Percentiles rank a stretch among this genome's conserved stretches.
Conservation (phyloP, 2,329 filamentous ascomycete genomes). For the Colletotrichum scovillei region DNA sequence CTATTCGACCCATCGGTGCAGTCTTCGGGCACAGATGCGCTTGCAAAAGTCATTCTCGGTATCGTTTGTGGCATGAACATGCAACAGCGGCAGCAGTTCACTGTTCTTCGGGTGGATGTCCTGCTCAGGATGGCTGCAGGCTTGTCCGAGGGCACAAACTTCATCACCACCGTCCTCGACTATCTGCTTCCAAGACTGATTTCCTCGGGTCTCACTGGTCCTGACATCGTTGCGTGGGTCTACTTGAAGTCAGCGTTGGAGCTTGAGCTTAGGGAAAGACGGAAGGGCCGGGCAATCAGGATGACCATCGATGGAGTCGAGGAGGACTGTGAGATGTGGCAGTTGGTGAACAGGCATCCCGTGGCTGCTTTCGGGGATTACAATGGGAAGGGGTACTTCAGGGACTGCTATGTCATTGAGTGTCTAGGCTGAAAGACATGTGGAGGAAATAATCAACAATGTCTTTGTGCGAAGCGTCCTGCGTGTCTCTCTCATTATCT, state of each 20-base stretch:
- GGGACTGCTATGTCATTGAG: slow-evolving; percentile 11
- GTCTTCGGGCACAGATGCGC: slow-evolving; percentile 5
- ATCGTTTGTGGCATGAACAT: slow-evolving; percentile 25
- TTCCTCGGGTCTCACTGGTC: slow-evolving; percentile 1
- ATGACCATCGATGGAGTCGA: slow-evolving; percentile 6
- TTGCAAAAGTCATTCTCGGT: slow-evolving; percentile 12
- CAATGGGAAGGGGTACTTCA: slow-evolving; percentile 18
- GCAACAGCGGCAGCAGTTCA: slow-evolving; percentile 14
- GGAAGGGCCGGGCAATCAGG: slow-evolving; percentile 6
- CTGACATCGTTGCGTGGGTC: slow-evolving; percentile 8
- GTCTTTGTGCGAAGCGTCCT: too few species aligned
- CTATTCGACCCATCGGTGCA: slow-evolving; percentile 5
- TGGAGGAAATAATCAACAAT: too few species aligned
- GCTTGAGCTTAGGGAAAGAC: slow-evolving; percentile 4
- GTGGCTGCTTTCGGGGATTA: slow-evolving; percentile 23
- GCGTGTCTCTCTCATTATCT: not conserved
- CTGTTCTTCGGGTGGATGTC: slow-evolving; percentile 12
- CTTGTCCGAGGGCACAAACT: slow-evolving; percentile 15
- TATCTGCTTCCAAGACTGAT: slow-evolving; percentile 17
- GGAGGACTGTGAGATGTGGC: slow-evolving; percentile 20
- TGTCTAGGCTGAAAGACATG: not conserved
- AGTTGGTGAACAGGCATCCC: not conserved
- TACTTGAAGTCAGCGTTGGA: slow-evolving; percentile 9
- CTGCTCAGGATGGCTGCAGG: not conserved
- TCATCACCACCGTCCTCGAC: slow-evolving; percentile 19